Evolutionary conservation across 352 stramenopile species (phyloP), one percentile per base, ranked within the genome.

Genomic region (Poterioochromonas sp.): DNA sequence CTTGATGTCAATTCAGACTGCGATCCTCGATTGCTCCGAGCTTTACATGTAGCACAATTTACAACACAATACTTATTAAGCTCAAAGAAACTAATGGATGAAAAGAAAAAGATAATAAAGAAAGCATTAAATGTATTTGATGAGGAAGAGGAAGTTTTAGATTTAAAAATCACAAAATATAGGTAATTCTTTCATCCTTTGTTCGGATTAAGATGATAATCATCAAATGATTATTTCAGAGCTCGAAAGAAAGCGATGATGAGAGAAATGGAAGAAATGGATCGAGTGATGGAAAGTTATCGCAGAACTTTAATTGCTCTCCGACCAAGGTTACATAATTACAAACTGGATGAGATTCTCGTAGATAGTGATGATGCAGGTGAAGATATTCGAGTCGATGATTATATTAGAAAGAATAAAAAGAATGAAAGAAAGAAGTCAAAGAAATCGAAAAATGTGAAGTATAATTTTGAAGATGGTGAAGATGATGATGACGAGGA

Each of bases 91-190:
- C 2, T 44, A 8, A 41, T 73, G 18, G 8, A 47, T 29, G 63
- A 73, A 44, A 73, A 73, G 63, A 47, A 44, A 32, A 40, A 49
- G 2, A 29, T 73, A 22, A 11, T 73, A 15, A 73, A 44, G 2
- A 49, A 49, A 32, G 63, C 63, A n/a, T 29, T 73, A 26, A 29
- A 73, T 29, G 15, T 5, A 26, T 73, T 73, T 29, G 20, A 47
- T 47, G 20, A 73, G 26, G 63, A 73, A 73, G 63, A 73, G 32
- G 40, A 73, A 40, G 8, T 47, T 15, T 12, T 73, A 22, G 63
- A 73, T 29, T 15, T 73, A 29, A 40, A 73, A 29, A 43, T 73
- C 12, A 12, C 63, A 15, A 73, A 73, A 49, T 29, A 41, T 26
- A 43, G 35, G 63, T 73, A 73, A 43, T 8, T 44, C 34, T 18